Base-by-base conservation (phyloP, 2,329 filamentous ascomycete species). In the Colletotrichum sidae region DNA sequence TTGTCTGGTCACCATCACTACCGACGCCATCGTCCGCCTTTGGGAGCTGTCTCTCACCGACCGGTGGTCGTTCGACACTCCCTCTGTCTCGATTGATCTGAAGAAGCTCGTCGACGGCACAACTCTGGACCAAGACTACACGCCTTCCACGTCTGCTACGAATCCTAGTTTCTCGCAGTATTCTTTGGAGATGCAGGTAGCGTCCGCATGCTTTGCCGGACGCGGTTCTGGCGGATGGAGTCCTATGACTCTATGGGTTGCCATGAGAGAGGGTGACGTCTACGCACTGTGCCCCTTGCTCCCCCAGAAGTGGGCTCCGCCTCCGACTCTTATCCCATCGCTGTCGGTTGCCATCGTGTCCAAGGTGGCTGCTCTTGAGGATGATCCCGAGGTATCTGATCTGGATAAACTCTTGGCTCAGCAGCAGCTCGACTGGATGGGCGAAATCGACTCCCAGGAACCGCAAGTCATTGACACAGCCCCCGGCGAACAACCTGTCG, bases 171-270 rank as follows among this genome's bases (percentile, higher is more conserved):
- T 97, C 72, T 97, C 94, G 1, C 92, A 94, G 0, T 94, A 98
- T 75, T 88, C 88, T 2, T 90, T 96, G 65, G 94, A 98, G 75
- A 97, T 99, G 90, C 92, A 97, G 73, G 93, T 97, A 25, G 93
- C 94, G 4, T 90, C 94, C 2, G 94, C 94, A 55, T 92, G 90
- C 75, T 99, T 99, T 79, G 83, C 85, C 41, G 81, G 81, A 11
- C 83, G 84, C 68, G 83, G 83, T 41, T 86, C 87, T 7, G 95
- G 94, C 12, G 94, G 94, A 58, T 99, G 96, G 96, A 92, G 94
- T 8, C 89, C 94, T 9, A 97, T 97, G 92, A 98, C 96, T 0
- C 83, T 99, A 10, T 99, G 95, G 93, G 82, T 98, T 55, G 94
- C 94, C n/a, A 99, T 97, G 92, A 88, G 89, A 42, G 92, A 93